Evolutionary conservation across 129 eudicot species (phyloP).

Genomic region (Deinandra increscens): DNA sequence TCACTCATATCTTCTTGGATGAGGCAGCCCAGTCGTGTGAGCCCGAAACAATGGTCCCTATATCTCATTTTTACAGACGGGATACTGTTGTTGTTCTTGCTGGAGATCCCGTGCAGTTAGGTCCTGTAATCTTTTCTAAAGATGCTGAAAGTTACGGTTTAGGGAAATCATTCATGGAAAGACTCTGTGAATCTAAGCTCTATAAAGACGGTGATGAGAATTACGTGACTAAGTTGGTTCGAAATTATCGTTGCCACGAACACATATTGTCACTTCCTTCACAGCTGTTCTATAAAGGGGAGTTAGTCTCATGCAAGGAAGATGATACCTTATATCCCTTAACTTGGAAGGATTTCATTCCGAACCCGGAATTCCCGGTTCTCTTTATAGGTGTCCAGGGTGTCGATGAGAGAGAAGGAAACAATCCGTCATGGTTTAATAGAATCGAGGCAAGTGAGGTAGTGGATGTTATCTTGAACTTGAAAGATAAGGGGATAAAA

Average conservation of each 20-base stretch:
- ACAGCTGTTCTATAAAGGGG: conserved; percentile 59
- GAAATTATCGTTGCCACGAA: conserved; percentile 75
- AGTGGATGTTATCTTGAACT: conserved; percentile 48
- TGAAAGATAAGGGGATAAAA: conserved; percentile 47
- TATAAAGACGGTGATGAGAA: conserved; percentile 46
- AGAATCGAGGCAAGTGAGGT: conserved; percentile 89
- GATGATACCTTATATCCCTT: conserved; percentile 31
- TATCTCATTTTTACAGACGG: conserved; percentile 57
- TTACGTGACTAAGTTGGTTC: conserved; percentile 59
- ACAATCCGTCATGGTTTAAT: conserved; percentile 95
- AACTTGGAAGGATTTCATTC: conserved; percentile 52
- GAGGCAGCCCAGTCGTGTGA: conserved; percentile 98
- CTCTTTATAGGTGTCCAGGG: conserved; percentile 79
- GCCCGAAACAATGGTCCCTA: conserved; percentile 90
- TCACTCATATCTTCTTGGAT: conserved; percentile 75
- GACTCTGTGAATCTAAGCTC: conserved; percentile 55
- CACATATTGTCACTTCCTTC: conserved; percentile 74
- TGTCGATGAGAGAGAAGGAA: conserved; percentile 89
- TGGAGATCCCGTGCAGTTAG: conserved; percentile 89
- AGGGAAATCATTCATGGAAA: conserved; percentile 72
- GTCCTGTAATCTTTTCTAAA: conserved; percentile 73
- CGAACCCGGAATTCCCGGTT: conserved; percentile 71
- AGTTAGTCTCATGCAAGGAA: conserved; percentile 61
- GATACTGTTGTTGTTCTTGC: conserved; percentile 77
- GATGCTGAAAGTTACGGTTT: conserved; percentile 66